Base-by-base conservation (phyloP, 2,329 filamentous ascomycete species). In the Fusarium pilosicola region DNA sequence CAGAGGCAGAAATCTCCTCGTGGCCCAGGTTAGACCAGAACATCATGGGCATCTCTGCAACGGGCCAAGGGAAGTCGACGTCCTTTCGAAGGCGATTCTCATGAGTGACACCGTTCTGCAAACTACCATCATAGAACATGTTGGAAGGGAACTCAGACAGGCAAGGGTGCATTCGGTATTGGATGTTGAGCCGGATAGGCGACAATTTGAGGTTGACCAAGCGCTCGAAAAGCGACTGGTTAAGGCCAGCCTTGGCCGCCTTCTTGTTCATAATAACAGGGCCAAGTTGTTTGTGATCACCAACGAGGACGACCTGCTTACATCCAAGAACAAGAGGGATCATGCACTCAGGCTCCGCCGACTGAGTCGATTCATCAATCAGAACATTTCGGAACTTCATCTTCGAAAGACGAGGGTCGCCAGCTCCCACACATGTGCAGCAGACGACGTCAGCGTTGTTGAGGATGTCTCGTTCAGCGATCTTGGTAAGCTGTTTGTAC, bases 181-280 rank as follows among this genome's bases (percentile, higher is more conserved):
- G 96, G 42, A 97, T 95, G 77, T 97, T 97, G 62, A 99, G 89
- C 60, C 96, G 93, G 76, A 98, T 98, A 13, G 96, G 96, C 44
- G 93, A 91, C 78, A 95, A 93, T 49, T 93, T 93, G n/a, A 98
- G 89, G 78, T 96, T 94, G 77, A 98, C 95, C 57, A 99, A 88
- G 78, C 96, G 94, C 85, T 99, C 96, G 79, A 99, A 99, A 15
- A 99, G 88, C n/a, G 96, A 98, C 83, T 98, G 96, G 84, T 98
- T 98, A 22, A 99, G 88, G 70, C 96, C 96, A 62, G 96, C 96
- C 84, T 98, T 98, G 70, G 96, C 96, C 20, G 96, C 96, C 84
- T 98, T 98, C 88, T 99, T 99, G 88, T 99, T 99, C 96, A 99
- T 99, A 81, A 99, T 98, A 78, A 99, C 96, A 3, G 96, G 96